Conservation (phyloP, 1,284 basidiomycete species). For the Naganishia cerealis region DNA sequence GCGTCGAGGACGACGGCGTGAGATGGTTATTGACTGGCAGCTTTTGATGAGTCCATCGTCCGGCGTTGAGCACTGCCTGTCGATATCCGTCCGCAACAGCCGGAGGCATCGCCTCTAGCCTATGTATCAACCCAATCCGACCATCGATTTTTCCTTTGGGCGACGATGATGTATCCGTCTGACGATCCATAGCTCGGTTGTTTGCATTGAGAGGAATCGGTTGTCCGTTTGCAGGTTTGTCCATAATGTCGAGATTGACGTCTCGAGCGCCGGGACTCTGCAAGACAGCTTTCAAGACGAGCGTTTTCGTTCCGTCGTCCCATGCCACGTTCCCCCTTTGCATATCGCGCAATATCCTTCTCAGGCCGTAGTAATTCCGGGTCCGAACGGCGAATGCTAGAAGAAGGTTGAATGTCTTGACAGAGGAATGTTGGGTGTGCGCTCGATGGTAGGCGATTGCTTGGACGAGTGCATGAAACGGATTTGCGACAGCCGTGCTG, state of each 20-base stretch:
- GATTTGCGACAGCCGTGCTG: slow-evolving; percentile 7
- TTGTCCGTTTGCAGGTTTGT: background rate
- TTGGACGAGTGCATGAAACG: slow-evolving; percentile 5
- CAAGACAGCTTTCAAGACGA: slow-evolving; percentile 14
- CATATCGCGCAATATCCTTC: slow-evolving; percentile 19
- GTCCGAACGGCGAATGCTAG: slow-evolving; percentile 10
- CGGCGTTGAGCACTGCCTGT: slow-evolving; percentile 8
- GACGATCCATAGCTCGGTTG: background rate
- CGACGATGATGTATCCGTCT: background rate
- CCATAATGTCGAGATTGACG: background rate
- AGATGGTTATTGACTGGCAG: background rate
- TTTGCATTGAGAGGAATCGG: background rate
- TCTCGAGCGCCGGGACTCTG: background rate
- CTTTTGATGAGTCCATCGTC: slow-evolving; percentile 5
- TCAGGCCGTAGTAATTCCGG: slow-evolving; percentile 13
- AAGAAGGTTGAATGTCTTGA: slow-evolving; percentile 11
- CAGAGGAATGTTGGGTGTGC: slow-evolving; percentile 6
- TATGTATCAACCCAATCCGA: background rate
- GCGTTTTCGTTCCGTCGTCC: slow-evolving; percentile 3
- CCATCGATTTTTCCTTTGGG: background rate
- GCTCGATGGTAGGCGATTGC: slow-evolving; percentile 21
- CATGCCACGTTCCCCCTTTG: slow-evolving; percentile 20
- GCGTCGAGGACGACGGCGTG: background rate
- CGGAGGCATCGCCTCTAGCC: background rate
- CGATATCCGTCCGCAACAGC: slow-evolving; percentile 6